These are phyloP conservation scores for Scytalidium lignicola DNA, from an alignment of 2,329 filamentous ascomycete genomes.

Conservation along the genomic window DNA sequence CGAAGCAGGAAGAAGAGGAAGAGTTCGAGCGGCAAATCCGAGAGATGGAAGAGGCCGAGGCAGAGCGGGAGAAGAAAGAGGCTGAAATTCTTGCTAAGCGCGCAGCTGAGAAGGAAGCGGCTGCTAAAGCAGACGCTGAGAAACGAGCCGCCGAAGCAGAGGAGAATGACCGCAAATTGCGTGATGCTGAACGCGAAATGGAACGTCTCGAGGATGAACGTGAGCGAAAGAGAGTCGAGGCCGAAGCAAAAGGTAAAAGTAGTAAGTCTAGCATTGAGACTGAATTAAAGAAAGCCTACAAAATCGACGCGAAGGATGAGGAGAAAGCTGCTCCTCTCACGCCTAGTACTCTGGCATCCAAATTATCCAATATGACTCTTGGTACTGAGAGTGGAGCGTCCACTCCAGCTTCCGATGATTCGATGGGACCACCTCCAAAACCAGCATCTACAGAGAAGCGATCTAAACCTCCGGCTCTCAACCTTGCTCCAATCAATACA, in stretches of 20 bases:
- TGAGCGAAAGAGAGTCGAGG: constrained; percentile 52
- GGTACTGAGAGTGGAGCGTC: constrained; percentile 35
- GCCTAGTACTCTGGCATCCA: constrained; percentile 31
- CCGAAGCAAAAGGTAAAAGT: constrained; percentile 30
- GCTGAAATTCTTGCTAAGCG: constrained; percentile 29
- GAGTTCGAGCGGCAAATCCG: constrained; percentile 55
- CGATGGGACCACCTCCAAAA: constrained; percentile 46
- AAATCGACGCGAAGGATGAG: constrained; percentile 20
- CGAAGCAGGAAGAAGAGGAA: constrained; percentile 43
- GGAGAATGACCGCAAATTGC: constrained; percentile 60
- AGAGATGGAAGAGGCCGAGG: constrained; percentile 45
- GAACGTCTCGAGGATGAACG: constrained; percentile 68
- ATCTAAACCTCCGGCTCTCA: constrained; percentile 79
- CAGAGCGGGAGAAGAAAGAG: constrained; percentile 26
- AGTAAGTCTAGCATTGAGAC: constrained; percentile 13
- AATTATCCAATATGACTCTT: constrained; percentile 48
- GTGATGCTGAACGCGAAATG: constrained; percentile 68
- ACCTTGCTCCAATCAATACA: constrained; percentile 74
- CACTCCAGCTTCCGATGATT: constrained; percentile 37
- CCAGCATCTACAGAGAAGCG: constrained; percentile 56
- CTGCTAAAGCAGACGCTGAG: constrained; percentile 38
- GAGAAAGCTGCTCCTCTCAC: constrained; percentile 21
- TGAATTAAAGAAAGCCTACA: constrained; percentile 9
- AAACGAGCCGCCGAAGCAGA: constrained; percentile 44
- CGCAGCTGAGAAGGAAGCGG: constrained; percentile 29